Conservation (phyloP, 2,329 filamentous ascomycete genomes). For the Phyllosticta citrichinensis region DNA sequence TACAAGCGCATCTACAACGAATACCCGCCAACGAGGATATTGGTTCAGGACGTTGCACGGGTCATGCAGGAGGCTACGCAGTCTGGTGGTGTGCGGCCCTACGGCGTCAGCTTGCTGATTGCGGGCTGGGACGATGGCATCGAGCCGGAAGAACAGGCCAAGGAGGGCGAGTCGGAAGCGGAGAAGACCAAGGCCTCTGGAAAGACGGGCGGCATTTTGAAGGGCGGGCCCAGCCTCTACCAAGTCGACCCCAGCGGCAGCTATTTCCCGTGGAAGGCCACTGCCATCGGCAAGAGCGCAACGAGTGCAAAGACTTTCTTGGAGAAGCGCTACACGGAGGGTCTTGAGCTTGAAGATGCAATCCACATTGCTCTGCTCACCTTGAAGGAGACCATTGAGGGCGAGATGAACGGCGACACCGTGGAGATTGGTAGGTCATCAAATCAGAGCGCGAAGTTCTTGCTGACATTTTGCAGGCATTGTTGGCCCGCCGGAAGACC, state of each 20-base stretch:
- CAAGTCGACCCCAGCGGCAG: conserved; percentile 98
- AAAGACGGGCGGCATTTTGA: conserved; percentile 91
- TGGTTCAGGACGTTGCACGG: conserved; percentile 94
- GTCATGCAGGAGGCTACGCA: conserved; percentile 99
- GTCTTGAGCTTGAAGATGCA: conserved; percentile 91
- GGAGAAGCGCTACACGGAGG: conserved; percentile 98
- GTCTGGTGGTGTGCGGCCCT: conserved; percentile 91
- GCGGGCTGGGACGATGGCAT: conserved; percentile 98
- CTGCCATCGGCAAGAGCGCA: conserved; percentile 96
- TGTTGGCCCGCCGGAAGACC: conserved; percentile 85
- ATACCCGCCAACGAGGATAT: conserved; percentile 97
- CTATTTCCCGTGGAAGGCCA: conserved; percentile 99
- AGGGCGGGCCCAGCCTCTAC: conserved; percentile 94
- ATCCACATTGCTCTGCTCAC: conserved; percentile 97
- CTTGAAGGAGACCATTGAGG: conserved; percentile 97
- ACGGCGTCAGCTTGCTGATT: conserved; percentile 89
- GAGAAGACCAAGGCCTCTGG: conserved; percentile 63
- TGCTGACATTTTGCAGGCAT: conserved; percentile 53
- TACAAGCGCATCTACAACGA: conserved; percentile 99
- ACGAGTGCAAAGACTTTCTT: conserved; percentile 98
- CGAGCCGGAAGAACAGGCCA: conserved; percentile 67
- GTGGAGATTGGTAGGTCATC: conserved; percentile 77
- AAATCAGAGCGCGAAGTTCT: conserved; percentile 15
- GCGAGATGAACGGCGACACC: conserved; percentile 97
- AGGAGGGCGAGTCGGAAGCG: conserved; percentile 43